These are phyloP conservation scores for Collybia mongolica DNA, from an alignment of 768 basidiomycete genomes.

Conservation along the genomic window DNA sequence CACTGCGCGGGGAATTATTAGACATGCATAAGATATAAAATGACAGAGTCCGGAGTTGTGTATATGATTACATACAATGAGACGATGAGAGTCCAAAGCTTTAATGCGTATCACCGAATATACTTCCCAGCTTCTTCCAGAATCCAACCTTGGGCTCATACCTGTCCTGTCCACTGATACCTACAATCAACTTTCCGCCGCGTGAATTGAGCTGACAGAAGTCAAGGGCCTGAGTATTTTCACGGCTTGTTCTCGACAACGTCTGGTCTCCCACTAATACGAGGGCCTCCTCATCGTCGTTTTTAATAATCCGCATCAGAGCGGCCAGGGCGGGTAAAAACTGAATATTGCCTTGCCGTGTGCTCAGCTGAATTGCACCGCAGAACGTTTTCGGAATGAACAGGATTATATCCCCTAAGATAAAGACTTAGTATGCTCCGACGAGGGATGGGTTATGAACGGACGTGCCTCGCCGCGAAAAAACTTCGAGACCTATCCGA, in stretches of 20 bases:
- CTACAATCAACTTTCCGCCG: constrained; percentile 39
- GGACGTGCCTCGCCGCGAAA: constrained; percentile 30
- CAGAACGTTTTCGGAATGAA: constrained; percentile 25
- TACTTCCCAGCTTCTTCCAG: constrained; percentile 33
- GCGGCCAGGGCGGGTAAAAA: constrained; percentile 27
- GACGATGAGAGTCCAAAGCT: too few relatives aligned
- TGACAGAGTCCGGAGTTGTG: too few relatives aligned
- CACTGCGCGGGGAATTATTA: too few relatives aligned
- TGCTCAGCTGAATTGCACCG: constrained; percentile 27
- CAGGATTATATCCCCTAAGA: constrained; percentile 22
- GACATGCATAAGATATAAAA: too few relatives aligned
- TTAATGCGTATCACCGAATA: too few relatives aligned
- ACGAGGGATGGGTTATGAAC: constrained; percentile 4
- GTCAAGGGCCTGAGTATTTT: constrained; percentile 24
- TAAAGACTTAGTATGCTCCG: neutral
- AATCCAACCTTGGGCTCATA: constrained; percentile 29
- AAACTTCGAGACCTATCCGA: constrained; percentile 34
- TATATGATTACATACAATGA: too few relatives aligned
- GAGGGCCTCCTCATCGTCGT: constrained; percentile 32
- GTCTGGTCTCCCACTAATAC: constrained; percentile 32
- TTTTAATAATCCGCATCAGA: constrained; percentile 23
- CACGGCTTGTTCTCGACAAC: neutral
- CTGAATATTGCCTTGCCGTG: constrained; percentile 19
- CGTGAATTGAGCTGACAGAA: constrained; percentile 37
- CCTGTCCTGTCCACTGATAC: constrained; percentile 40